These are phyloP conservation scores for Xylaria acuta DNA, from an alignment of 495 filamentous ascomycete species.

Conservation along the genomic window DNA sequence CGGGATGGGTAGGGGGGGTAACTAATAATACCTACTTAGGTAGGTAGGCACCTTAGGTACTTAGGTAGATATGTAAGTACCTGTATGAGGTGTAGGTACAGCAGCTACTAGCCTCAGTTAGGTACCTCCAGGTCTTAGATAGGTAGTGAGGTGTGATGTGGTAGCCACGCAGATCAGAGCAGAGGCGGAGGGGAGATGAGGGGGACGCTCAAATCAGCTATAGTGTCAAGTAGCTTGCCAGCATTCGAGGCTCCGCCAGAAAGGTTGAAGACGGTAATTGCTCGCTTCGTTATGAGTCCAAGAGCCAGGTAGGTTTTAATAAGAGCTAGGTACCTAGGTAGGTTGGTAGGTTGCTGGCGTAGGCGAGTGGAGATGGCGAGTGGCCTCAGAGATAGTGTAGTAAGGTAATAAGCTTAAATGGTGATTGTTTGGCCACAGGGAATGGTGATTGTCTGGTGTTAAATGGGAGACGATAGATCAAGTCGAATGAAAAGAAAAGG, in stretches of 20 bases:
- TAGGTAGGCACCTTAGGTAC: background rate
- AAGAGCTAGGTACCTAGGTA: constrained; percentile 3
- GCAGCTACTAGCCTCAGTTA: background rate
- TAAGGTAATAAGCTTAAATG: background rate
- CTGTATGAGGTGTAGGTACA: background rate
- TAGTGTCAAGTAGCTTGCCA: background rate
- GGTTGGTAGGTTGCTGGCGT: background rate
- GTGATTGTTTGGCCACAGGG: constrained; percentile 11
- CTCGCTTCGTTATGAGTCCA: background rate
- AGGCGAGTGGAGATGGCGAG: background rate
- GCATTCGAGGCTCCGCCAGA: background rate
- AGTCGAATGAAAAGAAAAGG: constrained; percentile 11
- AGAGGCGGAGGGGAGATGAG: background rate
- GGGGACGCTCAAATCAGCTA: background rate
- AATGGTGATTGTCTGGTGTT: constrained; percentile 7
- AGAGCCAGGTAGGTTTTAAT: background rate
- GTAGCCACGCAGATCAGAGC: background rate
- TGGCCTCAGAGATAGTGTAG: background rate
- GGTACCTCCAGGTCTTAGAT: background rate
- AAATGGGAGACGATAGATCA: constrained; percentile 2
- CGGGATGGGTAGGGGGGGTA: constrained; percentile 29
- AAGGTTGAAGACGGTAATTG: background rate
- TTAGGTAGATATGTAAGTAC: constrained; percentile 11
- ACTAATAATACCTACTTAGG: background rate
- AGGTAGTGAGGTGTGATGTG: background rate